These are phyloP conservation scores for Phytophthora vignae DNA, from an alignment of 352 stramenopile species.

Conservation along the genomic window DNA sequence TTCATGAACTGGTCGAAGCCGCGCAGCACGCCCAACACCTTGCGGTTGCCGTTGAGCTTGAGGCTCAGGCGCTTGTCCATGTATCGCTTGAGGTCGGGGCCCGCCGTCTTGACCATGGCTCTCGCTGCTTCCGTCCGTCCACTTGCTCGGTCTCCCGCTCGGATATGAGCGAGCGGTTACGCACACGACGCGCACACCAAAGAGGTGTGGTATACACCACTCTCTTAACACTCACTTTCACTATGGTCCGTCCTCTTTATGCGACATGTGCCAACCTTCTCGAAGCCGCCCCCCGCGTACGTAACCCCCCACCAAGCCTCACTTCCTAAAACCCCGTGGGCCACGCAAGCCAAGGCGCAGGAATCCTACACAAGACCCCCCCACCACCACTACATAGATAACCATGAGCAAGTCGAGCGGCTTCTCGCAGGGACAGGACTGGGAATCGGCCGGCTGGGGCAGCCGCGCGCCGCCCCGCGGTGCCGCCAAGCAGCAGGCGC, in stretches of 20 bases:
- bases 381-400: background rate
- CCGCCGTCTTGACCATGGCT: constrained; percentile 79
- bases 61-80: constrained; percentile 96
- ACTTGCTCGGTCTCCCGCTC: background rate
- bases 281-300: constrained; percentile 17
- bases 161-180: background rate
- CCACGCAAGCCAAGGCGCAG: constrained; percentile 30
- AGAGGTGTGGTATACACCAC: constrained; percentile 14
- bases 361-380: background rate
- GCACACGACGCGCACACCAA: constrained; percentile 20
- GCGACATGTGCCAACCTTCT: constrained; percentile 28
- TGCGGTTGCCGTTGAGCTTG: constrained; percentile 96
- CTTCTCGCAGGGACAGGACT: constrained; percentile 84
- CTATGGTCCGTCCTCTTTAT: constrained; percentile 17
- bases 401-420: constrained; percentile 53
- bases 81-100: constrained; percentile 91
- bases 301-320: constrained; percentile 24
- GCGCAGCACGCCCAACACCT: constrained; percentile 92
- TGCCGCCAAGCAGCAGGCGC: constrained; percentile 66
- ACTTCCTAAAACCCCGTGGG: constrained; percentile 29
- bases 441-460: constrained; percentile 73
- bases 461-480: constrained; percentile 69
- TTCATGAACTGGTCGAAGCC: constrained; percentile 99
- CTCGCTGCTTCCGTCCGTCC: constrained; percentile 22
- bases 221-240: constrained; percentile 7